Evolutionary conservation across 768 basidiomycete species (phyloP), one percentile per base, ranked within the genome.

Genomic region (Xerocomus potaroensis): DNA sequence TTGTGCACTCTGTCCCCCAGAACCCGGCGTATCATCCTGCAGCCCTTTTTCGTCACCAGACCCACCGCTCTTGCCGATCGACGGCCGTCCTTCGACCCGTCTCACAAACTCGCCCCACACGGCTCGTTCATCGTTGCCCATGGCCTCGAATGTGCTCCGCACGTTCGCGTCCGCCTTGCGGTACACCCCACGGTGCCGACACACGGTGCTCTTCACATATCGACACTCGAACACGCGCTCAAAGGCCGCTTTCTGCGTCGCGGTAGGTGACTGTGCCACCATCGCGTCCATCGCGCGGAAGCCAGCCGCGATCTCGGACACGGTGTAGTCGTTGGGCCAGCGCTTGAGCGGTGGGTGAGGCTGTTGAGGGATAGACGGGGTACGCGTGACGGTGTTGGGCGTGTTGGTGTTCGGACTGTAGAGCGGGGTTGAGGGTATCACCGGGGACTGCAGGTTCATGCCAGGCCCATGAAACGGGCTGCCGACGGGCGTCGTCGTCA

Each of bases 271-370:
- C 41, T 65, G 57, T 0, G 57, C 52, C 8, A 67, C 65, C 33
- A 74, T 53, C n/a, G 45, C 16, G 43, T 73, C 70, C 71, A 76
- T 76, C 32, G 75, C 65, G 30, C 69, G 72, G 61, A 87, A 84
- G 2, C 84, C 84, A 1, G 63, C 59, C 1, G 81, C 74, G 46
- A 86, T 70, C 59, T 86, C 83, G 41, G 72, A 74, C 18, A 87
- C 84, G 8, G 79, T 80, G 60, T 83, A 84, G 65, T 86, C 84
- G 57, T 85, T 84, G 29, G 84, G 84, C 84, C 84, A 87, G 12
- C 82, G 78, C 58, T 84, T 85, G 23, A 83, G 68, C 3, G 81
- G 80, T 2, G 81, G 79, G 53, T 81, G 80, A 0, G 80, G 74
- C 53, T 78, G 78, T 44, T 77, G 75, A 3, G 80, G 72, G 37